Base-by-base conservation (phyloP, 805 yeast genomes). In the Metschnikowia borealis region DNA sequence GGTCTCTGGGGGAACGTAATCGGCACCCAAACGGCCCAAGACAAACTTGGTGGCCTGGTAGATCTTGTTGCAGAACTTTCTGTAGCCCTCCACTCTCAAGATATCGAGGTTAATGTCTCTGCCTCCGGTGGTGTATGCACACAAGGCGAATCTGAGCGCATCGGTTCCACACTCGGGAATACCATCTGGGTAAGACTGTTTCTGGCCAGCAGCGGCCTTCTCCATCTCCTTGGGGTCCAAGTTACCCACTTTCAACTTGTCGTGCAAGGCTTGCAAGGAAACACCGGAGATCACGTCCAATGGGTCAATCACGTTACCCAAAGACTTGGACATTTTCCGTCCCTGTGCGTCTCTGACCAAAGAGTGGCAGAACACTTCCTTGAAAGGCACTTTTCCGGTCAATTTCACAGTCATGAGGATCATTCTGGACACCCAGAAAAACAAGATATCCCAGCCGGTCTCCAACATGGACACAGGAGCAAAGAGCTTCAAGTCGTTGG, bases 151-250 rank as follows among this genome's bases (percentile, higher is more conserved):
- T 77, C 99, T 85, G 75, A 94, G 77, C 41, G 99, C 99, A 72
- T 94, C 99, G 46, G 98, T 91, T 77, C 99, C 99, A 81, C 99
- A 94, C 76, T 94, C 96, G 50, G 98, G 97, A 60, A 92, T 91
- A 76, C 99, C 99, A 61, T 84, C 84, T 58, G 99, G 99, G 78
- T 90, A 92, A 11, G 96, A 84, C 63, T 82, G 77, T 61, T 79
- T 82, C 75, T 94, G 98, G 55, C 98, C 98, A 40, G 79, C 82
- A 62, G 81, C 83, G 26, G 98, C 97, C 70, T 81, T 88, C 66
- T 81, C 87, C 61, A 92, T 75, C 74, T 92, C 99, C 58, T 82
- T 80, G 57, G 94, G 87, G 63, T 89, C 97, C 62, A 92, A 78
- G 75, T 92, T 92, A 73, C 98, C 98, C 44, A 64, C 66, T 55